These are phyloP conservation scores for Ambrosiella beaveri DNA, from an alignment of 2,329 filamentous ascomycete genomes.

Conservation along the genomic window DNA sequence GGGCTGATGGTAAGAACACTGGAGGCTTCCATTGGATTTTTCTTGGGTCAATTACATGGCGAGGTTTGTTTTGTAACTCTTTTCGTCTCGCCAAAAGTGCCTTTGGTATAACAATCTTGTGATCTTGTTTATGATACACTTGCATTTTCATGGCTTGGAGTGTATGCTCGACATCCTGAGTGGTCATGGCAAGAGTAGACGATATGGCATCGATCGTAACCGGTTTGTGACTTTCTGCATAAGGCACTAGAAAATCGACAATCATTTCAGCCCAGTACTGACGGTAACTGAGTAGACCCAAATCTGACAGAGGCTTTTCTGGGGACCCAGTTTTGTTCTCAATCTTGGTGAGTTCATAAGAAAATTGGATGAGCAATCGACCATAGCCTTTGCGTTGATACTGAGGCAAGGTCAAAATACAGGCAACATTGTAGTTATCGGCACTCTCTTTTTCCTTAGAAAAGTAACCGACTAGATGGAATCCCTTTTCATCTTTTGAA, in stretches of 20 bases:
- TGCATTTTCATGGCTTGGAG: conserved; percentile 89
- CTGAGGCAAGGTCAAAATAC: conserved; percentile 90
- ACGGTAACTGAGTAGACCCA: conserved; percentile 82
- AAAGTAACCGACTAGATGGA: conserved; percentile 97
- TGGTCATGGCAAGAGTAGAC: conserved; percentile 75
- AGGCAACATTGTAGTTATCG: conserved; percentile 94
- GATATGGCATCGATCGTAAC: conserved; percentile 79
- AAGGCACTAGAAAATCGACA: conserved; percentile 65
- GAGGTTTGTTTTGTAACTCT: conserved; percentile 64
- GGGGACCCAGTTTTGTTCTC: conserved; percentile 91
- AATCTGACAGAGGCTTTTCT: conserved; percentile 87
- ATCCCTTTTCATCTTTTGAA: conserved; percentile 70
- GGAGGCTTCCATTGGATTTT: conserved; percentile 90
- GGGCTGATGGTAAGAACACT: conserved; percentile 72
- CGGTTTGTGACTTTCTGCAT: conserved; percentile 48
- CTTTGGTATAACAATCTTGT: conserved; percentile 85
- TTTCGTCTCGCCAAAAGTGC: conserved; percentile 63
- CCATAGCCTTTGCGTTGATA: conserved; percentile 93
- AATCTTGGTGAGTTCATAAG: conserved; percentile 88
- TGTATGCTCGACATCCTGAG: conserved; percentile 88
- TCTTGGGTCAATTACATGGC: conserved; percentile 57
- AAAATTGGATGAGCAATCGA: conserved; percentile 86
- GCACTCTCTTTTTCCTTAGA: conserved; percentile 96
- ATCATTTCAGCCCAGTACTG: conserved; percentile 97
- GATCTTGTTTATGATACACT: conserved; percentile 86